phyloP scores from a whole-genome alignment of 495 filamentous ascomycete genomes.

The Jackrogersella minutella region DNA sequence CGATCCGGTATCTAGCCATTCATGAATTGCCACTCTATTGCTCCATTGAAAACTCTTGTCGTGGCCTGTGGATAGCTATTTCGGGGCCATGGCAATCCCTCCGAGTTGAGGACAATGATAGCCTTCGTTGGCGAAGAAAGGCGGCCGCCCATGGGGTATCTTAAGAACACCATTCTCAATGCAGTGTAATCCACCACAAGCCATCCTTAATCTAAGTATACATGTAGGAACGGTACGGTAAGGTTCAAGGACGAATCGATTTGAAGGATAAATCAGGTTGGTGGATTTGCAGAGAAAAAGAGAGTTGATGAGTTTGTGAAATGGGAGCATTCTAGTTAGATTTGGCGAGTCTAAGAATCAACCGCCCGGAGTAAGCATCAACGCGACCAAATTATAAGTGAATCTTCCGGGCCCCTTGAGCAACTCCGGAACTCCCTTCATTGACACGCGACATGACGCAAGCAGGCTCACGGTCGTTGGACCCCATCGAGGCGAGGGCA shows the following conservation, averaged over 20 bases:
- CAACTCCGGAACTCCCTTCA: constrained; percentile 45
- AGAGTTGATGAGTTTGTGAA: neutral
- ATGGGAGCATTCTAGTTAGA: neutral
- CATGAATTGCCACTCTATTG: neutral
- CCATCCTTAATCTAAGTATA: constrained; percentile 30
- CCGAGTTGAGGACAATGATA: neutral
- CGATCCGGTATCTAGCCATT: neutral
- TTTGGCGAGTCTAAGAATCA: neutral
- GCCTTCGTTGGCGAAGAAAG: neutral
- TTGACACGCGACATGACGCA: constrained; percentile 83
- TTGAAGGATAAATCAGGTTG: neutral
- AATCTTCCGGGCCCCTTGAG: constrained; percentile 61
- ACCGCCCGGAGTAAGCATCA: neutral
- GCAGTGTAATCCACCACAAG: constrained; percentile 9
- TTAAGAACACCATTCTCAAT: constrained; percentile 9
- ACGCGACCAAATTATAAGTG: constrained; percentile 32
- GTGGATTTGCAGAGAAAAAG: neutral
- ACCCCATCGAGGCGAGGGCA: constrained; percentile 86
- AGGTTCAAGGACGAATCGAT: neutral
- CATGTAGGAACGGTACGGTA: constrained; percentile 7
- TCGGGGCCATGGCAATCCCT: neutral
- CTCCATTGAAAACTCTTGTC: neutral
- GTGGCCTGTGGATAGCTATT: neutral
- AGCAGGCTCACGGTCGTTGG: constrained; percentile 70
- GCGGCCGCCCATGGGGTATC: constrained; percentile 13